These are phyloP conservation scores for Pholiota microspora DNA, from an alignment of 768 basidiomycete species.

Conservation along the genomic window DNA sequence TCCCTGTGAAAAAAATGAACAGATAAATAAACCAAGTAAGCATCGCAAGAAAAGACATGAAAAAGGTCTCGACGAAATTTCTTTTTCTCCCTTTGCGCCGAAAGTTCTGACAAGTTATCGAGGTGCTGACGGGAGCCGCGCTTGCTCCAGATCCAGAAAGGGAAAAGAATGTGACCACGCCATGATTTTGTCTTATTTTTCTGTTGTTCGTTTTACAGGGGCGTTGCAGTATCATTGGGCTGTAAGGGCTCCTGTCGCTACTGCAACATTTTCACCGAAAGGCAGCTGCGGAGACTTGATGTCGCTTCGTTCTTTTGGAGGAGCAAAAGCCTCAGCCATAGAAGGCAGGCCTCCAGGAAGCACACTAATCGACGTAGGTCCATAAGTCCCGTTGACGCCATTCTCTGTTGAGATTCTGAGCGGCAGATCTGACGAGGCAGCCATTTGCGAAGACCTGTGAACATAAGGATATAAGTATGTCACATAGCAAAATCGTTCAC, in stretches of 20 bases:
- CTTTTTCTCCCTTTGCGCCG: not conserved
- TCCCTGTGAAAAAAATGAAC: constrained; percentile 39
- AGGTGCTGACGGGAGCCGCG: not conserved
- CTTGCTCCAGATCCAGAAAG: constrained; percentile 2
- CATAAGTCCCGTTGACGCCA: constrained; percentile 8
- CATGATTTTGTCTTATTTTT: not conserved
- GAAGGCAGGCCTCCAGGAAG: constrained; percentile 26
- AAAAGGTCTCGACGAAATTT: constrained; percentile 8
- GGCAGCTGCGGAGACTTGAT: constrained; percentile 61
- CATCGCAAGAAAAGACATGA: constrained; percentile 26
- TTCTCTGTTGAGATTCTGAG: constrained; percentile 44
- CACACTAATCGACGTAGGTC: constrained; percentile 17
- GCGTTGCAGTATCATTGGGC: constrained; percentile 30
- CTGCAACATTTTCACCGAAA: constrained; percentile 58
- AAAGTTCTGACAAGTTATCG: not conserved
- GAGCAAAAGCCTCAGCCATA: constrained; percentile 29
- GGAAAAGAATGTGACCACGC: not conserved
- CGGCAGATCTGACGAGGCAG: constrained; percentile 26
- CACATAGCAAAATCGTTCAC: constrained; percentile 21
- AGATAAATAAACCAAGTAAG: constrained; percentile 45
- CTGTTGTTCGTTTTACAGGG: not conserved
- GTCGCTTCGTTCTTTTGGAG: constrained; percentile 39
- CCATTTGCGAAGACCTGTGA: constrained; percentile 45
- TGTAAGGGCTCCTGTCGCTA: constrained; percentile 44
- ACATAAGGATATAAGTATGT: constrained; percentile 21